Percentiles rank a stretch among this genome's conserved stretches.
These are phyloP conservation scores for Yamadazyma sp. DNA, from an alignment of 1,139 yeast species.

Conservation along the genomic window DNA sequence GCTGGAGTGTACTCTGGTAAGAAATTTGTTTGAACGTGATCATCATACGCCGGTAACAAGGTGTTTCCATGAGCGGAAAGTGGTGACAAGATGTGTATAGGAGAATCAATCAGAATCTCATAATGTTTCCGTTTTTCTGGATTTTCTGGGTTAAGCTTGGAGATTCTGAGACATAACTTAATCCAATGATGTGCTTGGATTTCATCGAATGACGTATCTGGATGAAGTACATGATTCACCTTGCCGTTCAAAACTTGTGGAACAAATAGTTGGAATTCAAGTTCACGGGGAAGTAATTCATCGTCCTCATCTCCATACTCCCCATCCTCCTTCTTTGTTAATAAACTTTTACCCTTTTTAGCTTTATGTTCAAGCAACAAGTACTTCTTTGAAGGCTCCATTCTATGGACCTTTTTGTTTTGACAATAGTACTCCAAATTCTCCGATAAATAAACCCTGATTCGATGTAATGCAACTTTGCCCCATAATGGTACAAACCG, in stretches of 20 bases:
- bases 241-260: slow-evolving; percentile 61
- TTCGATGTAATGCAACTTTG: slow-evolving; percentile 82
- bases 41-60: slow-evolving; percentile 56
- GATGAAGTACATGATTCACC: slow-evolving; percentile 53
- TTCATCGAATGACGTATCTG: slow-evolving; percentile 75
- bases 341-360: slow-evolving; percentile 44
- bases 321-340: slow-evolving; percentile 34
- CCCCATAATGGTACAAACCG: slow-evolving; percentile 78
- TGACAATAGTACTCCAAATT: slow-evolving; percentile 87
- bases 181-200: slow-evolving; percentile 94
- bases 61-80: slow-evolving; percentile 75
- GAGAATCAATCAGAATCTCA: slow-evolving; percentile 90
- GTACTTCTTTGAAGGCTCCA: slow-evolving; percentile 84
- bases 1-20: slow-evolving; percentile 24
- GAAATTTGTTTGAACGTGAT: slow-evolving; percentile 16
- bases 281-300: slow-evolving; percentile 56
- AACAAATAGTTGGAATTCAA: slow-evolving; percentile 80
- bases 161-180: slow-evolving; percentile 77
- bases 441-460: slow-evolving; percentile 82
- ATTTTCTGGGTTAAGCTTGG: slow-evolving; percentile 58
- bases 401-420: slow-evolving; percentile 81
- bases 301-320: slow-evolving; percentile 25
- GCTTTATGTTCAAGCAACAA: slow-evolving; percentile 80
- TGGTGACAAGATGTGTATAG: slow-evolving; percentile 70
- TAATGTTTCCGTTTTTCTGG: slow-evolving; percentile 74